Evolutionary conservation across 148 eudicot genomes (phyloP), one percentile per base, ranked within the genome.

Genomic region (Silene latifolia): DNA sequence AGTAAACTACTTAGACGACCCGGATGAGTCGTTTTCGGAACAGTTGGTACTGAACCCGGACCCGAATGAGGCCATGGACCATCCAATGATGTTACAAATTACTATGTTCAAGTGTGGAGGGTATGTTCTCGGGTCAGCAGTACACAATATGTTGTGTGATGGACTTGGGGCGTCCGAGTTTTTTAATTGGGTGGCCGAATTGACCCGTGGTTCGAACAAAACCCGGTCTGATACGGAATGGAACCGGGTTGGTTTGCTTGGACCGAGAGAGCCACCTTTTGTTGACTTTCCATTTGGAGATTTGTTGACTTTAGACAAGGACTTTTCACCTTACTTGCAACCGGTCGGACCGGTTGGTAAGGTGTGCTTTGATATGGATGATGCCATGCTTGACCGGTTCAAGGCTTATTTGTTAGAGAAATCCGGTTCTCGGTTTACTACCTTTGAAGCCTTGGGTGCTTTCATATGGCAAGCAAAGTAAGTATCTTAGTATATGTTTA

Each of bases 361-460:
- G 58, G 84, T 77, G 76, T 85, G 83, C 32, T 80, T 89, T 79
- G 58, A 24, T 0, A 83, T 91, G 77, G 74, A 46, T 73, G 89
- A 89, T 5, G 87, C 77, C 72, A 83, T 83, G 88, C 77, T 91
- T 81, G 84, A 86, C 80, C 85, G 80, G 82, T 76, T 88, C 48
- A 91, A 87, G 78, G 70, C 59, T 19, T 63, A 80, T 27, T 56
- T 88, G 3, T 63, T 64, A 19, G 89, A 87, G 23, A 80, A 72
- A 29, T 86, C 89, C 77, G 91, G 89, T 24, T 84, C 70, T 6
- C 83, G 72, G 19, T 89, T 82, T 62, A 90, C 96, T 14, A 88
- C 96, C 0, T 90, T 90, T 66, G 96, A 90, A 82, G 96, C 92
- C 44, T 77, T 91, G 76, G 92, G 92, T 69, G 89, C 92, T 74